A percentile compares a stretch with the other conserved stretches of the same genome.
These are phyloP conservation scores for Miscanthus lutarioriparius DNA, from an alignment of 176 grass and related monocot species.

Conservation along the genomic window DNA sequence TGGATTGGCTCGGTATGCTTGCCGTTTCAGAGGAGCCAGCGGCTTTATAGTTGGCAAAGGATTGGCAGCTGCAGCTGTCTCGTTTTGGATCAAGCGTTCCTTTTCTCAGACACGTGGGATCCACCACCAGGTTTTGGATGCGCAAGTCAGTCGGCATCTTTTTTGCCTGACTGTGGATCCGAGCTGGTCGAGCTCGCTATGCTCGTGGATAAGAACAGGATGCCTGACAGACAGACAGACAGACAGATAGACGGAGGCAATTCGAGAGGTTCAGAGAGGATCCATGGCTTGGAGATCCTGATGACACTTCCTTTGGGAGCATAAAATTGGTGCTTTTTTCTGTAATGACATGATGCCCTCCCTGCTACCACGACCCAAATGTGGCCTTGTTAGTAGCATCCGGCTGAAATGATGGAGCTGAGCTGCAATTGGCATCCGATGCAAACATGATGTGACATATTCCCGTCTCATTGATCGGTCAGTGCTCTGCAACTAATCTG, in stretches of 20 bases:
- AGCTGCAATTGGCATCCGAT: slow-evolving; percentile 13
- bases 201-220: not conserved
- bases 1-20: not conserved
- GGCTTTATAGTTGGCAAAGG: not conserved
- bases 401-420: not conserved
- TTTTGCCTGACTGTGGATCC: not conserved
- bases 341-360: not conserved
- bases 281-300: not conserved
- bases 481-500: not conserved
- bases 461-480: not conserved
- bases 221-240: not conserved
- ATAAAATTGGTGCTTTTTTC: not conserved
- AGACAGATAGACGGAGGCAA: not conserved
- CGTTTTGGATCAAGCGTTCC: not conserved
- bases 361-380: not conserved
- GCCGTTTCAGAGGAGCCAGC: not conserved
- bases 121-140: not conserved
- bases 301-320: not conserved
- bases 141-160: not conserved
- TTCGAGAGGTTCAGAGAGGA: not conserved
- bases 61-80: slow-evolving; percentile 1
- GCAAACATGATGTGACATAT: not conserved
- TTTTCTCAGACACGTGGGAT: not conserved
- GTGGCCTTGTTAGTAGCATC: not conserved
- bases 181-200: not conserved